Percentiles rank a stretch among this genome's conserved stretches.
phyloP scores from a whole-genome alignment of 2,329 filamentous ascomycete genomes.

The Paecilomyces sp. region DNA sequence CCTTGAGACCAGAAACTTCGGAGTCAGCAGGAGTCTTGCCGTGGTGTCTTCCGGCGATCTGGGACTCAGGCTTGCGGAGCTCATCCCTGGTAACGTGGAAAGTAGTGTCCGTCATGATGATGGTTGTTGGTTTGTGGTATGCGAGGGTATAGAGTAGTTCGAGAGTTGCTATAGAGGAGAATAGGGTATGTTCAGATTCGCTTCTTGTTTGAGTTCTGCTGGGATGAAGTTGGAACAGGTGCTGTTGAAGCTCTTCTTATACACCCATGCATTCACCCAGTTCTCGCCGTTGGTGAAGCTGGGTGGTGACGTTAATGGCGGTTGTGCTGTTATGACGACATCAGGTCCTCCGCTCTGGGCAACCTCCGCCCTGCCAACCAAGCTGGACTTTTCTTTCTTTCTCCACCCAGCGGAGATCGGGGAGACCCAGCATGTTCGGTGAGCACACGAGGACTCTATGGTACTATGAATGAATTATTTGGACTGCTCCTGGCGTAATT shows the following conservation, averaged over 20 bases:
- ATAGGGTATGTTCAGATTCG: background rate
- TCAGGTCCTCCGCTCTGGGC: background rate
- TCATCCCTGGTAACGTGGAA: conserved; percentile 45
- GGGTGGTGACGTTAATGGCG: background rate
- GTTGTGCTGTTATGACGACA: background rate
- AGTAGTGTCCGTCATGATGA: conserved; percentile 30
- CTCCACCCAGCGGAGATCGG: background rate
- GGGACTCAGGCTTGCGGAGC: conserved; percentile 41
- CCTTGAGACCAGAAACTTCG: conserved; percentile 41
- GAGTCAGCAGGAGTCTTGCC: conserved; percentile 39
- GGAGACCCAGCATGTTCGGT: background rate
- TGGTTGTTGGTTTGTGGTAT: background rate
- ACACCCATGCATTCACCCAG: background rate
- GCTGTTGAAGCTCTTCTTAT: background rate
- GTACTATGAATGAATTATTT: background rate
- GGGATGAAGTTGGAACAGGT: background rate
- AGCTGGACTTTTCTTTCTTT: background rate
- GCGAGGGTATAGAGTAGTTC: background rate
- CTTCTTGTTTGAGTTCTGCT: background rate
- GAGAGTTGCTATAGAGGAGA: background rate
- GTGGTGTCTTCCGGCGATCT: conserved; percentile 29
- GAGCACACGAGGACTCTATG: background rate
- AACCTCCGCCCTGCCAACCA: background rate
- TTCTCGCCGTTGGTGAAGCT: background rate
- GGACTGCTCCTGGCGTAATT: background rate